Evolutionary conservation across 139 green algal genomes (phyloP).

Genomic region (Chlamydomonas sp.): DNA sequence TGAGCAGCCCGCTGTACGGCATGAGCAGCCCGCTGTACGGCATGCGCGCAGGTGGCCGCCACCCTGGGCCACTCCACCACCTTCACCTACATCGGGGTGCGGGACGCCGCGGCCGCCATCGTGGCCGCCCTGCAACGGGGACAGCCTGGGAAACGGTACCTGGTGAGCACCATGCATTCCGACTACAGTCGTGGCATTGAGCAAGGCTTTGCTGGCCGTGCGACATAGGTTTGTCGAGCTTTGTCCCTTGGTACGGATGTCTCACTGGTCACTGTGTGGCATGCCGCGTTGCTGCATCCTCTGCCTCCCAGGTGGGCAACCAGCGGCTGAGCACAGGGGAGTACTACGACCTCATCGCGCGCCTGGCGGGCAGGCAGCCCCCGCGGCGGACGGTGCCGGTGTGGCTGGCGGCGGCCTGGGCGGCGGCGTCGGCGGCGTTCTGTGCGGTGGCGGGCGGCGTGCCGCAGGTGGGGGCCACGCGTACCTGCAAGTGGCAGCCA

Average conservation of each 20-base stretch:
- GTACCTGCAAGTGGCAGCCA: constrained; percentile 42
- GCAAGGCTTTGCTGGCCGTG: too few species aligned
- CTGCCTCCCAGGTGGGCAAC: constrained; percentile 6
- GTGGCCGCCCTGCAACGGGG: background rate
- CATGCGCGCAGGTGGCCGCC: too few species aligned
- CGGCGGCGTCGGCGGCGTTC: background rate
- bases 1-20: too few species aligned
- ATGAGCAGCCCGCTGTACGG: too few species aligned
- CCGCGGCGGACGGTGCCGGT: background rate
- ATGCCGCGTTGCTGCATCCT: background rate
- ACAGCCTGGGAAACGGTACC: background rate
- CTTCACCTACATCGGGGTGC: constrained; percentile 25
- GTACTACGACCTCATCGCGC: constrained; percentile 9
- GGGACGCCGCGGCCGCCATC: constrained; percentile 14
- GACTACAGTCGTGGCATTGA: too few species aligned
- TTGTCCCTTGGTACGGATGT: too few species aligned
- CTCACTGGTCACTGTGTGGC: too few species aligned
- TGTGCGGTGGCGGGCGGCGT: background rate
- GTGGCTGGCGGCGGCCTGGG: constrained; percentile 27
- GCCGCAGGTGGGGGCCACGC: constrained; percentile 21
- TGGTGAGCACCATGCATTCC: background rate
- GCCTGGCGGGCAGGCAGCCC: background rate
- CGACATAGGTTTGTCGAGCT: too few species aligned
- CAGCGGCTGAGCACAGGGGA: constrained; percentile 14
- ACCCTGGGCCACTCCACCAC: constrained; percentile 12